Evolutionary conservation across 192 early-diverging fungal genomes (phyloP), one percentile per base, ranked within the genome.

Genomic region (Martensiomyces pterosporus): DNA sequence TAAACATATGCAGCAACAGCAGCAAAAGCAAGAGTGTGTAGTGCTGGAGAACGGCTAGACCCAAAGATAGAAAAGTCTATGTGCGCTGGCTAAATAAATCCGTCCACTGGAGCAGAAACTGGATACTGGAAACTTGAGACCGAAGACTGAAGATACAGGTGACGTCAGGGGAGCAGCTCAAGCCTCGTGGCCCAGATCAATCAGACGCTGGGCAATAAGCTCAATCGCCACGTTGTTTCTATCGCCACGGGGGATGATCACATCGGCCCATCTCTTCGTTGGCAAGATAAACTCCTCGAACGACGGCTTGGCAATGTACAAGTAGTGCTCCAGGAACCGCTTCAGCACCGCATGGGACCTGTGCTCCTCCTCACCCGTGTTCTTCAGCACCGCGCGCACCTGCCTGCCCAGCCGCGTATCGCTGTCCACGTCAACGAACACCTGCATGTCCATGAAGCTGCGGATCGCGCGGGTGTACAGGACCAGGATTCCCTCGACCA

Each of bases 211-310:
- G 5, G 71, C 65, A 40, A 88, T 79, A 33, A 88, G 64, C 26
- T 80, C 70, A 22, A 86, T 69, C 0, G 84, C 86, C 22, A 82
- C 62, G n/a, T 49, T 47, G 53, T 88, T 86, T 9, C 77, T 58
- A 42, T 71, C 64, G 26, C 86, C 86, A 18, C 79, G 75, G 22
- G 86, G 84, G 26, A 88, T 80, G 37, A 88, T 85, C 36, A 88
- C 79, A 44, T 88, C 84, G 2, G 86, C 86, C 75, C 80, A 85
- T 22, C 85, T 77, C 56, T 88, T 88, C 8, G 83, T 81, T 64
- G 83, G 90, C 45, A 80, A 74, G 39, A 94, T 81, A 62, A 89
- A 94, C 48, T 94, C 89, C 49, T 94, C 92, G 57, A 90, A 92
- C 46, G 79, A 71, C 4, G 90, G 90, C 72, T 94, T 94, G 21